A percentile compares a stretch with the other conserved stretches of the same genome.
Conservation (phyloP, 202 grass and related monocot species). For the Eragrostis tef region DNA sequence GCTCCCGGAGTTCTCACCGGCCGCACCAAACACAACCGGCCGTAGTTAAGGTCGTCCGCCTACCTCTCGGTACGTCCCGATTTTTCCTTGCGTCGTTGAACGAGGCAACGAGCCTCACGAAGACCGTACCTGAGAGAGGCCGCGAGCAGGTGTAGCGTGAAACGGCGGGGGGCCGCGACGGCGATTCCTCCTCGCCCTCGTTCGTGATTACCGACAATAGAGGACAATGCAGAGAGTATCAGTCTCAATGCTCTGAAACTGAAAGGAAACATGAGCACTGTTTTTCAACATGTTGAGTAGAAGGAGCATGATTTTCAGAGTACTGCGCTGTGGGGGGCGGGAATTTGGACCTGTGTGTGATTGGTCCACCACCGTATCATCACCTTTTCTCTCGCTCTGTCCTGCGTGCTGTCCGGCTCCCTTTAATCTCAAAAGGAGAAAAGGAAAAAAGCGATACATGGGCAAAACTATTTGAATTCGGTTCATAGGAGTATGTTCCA, state of each 20-base stretch:
- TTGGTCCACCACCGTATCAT: not conserved
- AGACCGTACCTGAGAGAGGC: not conserved
- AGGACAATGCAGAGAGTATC: too few species aligned
- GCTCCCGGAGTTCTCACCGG: not conserved
- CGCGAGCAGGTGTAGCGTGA: not conserved
- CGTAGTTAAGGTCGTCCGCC: not conserved
- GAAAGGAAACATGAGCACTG: too few species aligned
- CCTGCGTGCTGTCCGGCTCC: not conserved
- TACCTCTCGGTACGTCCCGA: not conserved
- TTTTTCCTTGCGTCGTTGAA: not conserved
- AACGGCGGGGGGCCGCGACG: too few species aligned
- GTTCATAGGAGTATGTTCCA: too few species aligned
- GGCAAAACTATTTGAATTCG: slow-evolving; percentile 37
- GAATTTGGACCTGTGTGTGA: not conserved
- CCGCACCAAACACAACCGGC: not conserved
- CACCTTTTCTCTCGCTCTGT: not conserved
- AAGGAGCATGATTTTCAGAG: not conserved
- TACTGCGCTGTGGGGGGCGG: not conserved
- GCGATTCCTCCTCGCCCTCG: too few species aligned
- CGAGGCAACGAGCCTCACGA: not conserved
- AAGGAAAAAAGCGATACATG: slow-evolving; percentile 29
- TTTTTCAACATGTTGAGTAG: not conserved
- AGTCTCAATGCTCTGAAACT: too few species aligned
- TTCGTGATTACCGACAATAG: too few species aligned
- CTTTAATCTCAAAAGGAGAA: slow-evolving; percentile 28